These are phyloP conservation scores for Trichoderma pleuroti DNA, from an alignment of 2,329 filamentous ascomycete species.

Conservation along the genomic window DNA sequence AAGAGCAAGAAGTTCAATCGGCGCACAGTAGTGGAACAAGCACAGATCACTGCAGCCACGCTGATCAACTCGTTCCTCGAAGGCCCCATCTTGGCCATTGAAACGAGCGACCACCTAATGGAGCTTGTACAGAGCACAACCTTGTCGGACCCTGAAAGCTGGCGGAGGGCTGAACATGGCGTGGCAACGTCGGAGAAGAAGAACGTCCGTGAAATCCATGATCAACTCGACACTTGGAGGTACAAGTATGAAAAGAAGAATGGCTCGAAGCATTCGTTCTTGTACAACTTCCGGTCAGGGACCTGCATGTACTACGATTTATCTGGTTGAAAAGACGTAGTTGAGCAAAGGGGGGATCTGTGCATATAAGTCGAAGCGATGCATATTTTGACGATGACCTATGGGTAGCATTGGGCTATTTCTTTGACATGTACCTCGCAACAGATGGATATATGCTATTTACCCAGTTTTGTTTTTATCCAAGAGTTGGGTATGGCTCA, in stretches of 20 bases:
- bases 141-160: conserved; percentile 76
- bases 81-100: conserved; percentile 81
- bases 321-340: conserved; percentile 32
- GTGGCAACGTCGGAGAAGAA: conserved; percentile 74
- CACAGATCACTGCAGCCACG: conserved; percentile 55
- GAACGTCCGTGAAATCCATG: conserved; percentile 79
- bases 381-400: not conserved
- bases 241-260: conserved; percentile 52
- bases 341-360: conserved; percentile 21
- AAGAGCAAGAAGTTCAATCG: conserved; percentile 90
- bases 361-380: not conserved
- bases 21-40: conserved; percentile 78
- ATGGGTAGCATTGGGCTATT: not conserved
- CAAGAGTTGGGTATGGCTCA: not conserved
- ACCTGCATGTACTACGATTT: conserved; percentile 85
- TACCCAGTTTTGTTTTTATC: not conserved
- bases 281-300: conserved; percentile 88
- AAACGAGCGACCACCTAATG: conserved; percentile 80
- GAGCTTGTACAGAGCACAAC: conserved; percentile 70
- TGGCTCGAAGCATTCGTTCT: conserved; percentile 69
- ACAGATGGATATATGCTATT: not conserved
- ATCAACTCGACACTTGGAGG: conserved; percentile 65
- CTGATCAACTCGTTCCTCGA: conserved; percentile 68
- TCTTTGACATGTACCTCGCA: not conserved
- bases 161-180: conserved; percentile 75